A percentile compares a stretch with the other conserved stretches of the same genome.
phyloP scores from a whole-genome alignment of 176 grass and related monocot genomes.

The Rhipidocladum racemiflorum region DNA sequence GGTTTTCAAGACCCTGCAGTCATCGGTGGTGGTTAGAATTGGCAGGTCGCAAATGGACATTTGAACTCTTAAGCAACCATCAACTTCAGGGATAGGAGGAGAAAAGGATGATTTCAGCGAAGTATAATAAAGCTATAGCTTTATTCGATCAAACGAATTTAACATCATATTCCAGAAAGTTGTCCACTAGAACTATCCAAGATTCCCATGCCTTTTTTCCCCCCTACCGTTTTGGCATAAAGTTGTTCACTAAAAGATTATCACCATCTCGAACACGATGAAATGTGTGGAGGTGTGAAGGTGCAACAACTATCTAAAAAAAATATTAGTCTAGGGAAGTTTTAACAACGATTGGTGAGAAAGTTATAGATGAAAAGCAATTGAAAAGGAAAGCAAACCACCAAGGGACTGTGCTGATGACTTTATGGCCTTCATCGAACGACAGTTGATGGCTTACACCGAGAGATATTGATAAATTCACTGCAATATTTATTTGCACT shows the following conservation, averaged over 20 bases:
- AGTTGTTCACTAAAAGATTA: conserved; percentile 36
- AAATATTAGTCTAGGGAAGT: conserved; percentile 13
- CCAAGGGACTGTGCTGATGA: conserved; percentile 33
- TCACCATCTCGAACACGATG: conserved; percentile 4
- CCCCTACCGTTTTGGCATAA: conserved; percentile 21
- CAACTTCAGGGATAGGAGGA: conserved; percentile 36
- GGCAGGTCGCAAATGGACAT: conserved; percentile 37
- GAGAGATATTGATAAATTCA: conserved; percentile 20
- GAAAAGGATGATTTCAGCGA: conserved; percentile 37
- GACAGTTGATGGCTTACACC: conserved; percentile 33
- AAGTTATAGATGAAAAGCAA: conserved; percentile 43
- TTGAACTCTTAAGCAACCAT: conserved; percentile 54
- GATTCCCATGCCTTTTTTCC: conserved; percentile 35
- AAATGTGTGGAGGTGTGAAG: conserved; percentile 35
- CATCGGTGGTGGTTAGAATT: conserved; percentile 43
- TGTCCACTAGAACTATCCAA: conserved; percentile 38
- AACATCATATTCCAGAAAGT: conserved; percentile 46
- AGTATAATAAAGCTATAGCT: conserved; percentile 19
- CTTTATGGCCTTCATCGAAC: conserved; percentile 50
- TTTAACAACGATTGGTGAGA: conserved; percentile 45
- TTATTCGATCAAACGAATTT: conserved; percentile 47
- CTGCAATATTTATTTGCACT: conserved; percentile 34
- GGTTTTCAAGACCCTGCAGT: conserved; percentile 28
- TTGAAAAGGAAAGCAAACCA: conserved; percentile 59
- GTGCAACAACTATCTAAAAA: conserved; percentile 44